These are phyloP conservation scores for Mixia osmundae DNA, from an alignment of 1,284 basidiomycete species.

Conservation along the genomic window DNA sequence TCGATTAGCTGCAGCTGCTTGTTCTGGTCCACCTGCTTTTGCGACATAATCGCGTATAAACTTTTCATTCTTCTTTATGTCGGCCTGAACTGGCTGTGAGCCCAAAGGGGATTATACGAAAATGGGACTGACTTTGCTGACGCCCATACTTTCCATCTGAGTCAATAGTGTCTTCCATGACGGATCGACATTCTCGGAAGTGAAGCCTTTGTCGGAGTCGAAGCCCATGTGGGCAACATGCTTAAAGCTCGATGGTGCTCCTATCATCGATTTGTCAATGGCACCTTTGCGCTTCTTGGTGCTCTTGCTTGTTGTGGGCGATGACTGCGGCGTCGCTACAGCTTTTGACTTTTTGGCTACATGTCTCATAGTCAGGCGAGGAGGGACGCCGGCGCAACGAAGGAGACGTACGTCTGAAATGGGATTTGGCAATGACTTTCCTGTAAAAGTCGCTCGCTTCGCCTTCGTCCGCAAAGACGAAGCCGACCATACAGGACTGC, in stretches of 20 bases:
- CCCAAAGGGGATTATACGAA: neutral
- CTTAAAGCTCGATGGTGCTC: constrained; percentile 50
- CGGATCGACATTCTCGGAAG: constrained; percentile 67
- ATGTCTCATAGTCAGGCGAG: neutral
- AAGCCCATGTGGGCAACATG: constrained; percentile 94
- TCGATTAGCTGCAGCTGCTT: constrained; percentile 12
- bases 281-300: constrained; percentile 38
- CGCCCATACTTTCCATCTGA: constrained; percentile 43
- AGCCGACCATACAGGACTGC: constrained; percentile 64
- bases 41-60: constrained; percentile 72
- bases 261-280: constrained; percentile 79
- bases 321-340: constrained; percentile 13
- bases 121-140: constrained; percentile 25
- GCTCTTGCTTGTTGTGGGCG: constrained; percentile 34
- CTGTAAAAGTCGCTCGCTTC: constrained; percentile 79
- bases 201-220: constrained; percentile 63
- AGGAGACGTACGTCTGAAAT: constrained; percentile 33
- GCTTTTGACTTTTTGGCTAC: constrained; percentile 2
- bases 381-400: neutral
- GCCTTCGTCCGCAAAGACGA: constrained; percentile 68
- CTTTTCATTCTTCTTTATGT: constrained; percentile 53
- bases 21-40: constrained; percentile 26
- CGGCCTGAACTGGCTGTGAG: constrained; percentile 12
- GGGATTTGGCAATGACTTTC: constrained; percentile 46
- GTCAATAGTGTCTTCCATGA: constrained; percentile 64